Evolutionary conservation across 768 basidiomycete genomes (phyloP).

Genomic region (Fistulinella prunicolor): DNA sequence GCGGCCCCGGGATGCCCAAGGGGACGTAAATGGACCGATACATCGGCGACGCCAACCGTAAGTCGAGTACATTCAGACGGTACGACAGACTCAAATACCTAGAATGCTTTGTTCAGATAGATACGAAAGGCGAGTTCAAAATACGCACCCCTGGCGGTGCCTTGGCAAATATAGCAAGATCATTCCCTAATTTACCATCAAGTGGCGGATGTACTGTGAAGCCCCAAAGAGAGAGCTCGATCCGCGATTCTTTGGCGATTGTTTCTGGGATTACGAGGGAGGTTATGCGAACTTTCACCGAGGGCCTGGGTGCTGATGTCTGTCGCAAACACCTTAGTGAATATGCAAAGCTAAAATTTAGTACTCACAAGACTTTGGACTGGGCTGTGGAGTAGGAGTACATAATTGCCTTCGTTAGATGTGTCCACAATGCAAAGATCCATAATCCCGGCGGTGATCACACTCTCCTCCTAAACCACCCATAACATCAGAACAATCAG

Average conservation of each 20-base stretch:
- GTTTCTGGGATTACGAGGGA: constrained; percentile 61
- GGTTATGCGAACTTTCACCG: constrained; percentile 63
- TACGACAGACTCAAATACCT: constrained; percentile 91
- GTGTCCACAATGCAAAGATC: constrained; percentile 57
- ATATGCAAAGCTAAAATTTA: neutral
- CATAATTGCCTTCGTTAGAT: constrained; percentile 29
- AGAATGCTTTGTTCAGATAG: constrained; percentile 1
- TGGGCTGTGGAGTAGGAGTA: constrained; percentile 53
- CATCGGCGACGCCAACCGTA: constrained; percentile 60
- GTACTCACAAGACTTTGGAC: constrained; percentile 56
- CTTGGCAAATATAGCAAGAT: constrained; percentile 64
- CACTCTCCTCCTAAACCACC: constrained; percentile 59
- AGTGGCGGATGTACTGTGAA: constrained; percentile 62
- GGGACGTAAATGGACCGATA: constrained; percentile 60
- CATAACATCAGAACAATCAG: constrained; percentile 3
- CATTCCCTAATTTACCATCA: constrained; percentile 59
- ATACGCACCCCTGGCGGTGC: constrained; percentile 82
- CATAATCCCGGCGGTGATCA: constrained; percentile 60
- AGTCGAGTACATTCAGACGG: constrained; percentile 84
- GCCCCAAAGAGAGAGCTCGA: constrained; percentile 61
- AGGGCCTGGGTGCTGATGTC: constrained; percentile 45
- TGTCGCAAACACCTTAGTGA: constrained; percentile 22
- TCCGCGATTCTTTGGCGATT: constrained; percentile 71
- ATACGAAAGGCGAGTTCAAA: neutral
- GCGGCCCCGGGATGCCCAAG: constrained; percentile 60